Base-by-base conservation (phyloP, 75 land plant species). In the Pinus tabuliformis region DNA sequence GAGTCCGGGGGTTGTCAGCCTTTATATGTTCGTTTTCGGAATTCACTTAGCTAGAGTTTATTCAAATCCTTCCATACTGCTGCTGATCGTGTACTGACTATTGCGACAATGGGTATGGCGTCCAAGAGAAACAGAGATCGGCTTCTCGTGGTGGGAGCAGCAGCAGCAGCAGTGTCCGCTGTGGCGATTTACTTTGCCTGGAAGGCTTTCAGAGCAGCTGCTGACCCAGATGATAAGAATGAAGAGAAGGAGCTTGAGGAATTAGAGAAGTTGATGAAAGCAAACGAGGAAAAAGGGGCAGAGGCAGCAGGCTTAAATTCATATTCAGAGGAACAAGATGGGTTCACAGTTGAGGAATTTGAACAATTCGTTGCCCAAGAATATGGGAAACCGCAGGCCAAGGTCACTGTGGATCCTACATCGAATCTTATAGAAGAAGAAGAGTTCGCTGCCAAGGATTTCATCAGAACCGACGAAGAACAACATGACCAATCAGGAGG, bases 101-200 rank as follows among this genome's bases (percentile, higher is more conserved):
- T 8, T 49, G 54, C 54, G 54, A 9, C 7, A 33, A 33, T 33
- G 0, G 33, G 17, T 37, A 68, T 68, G 71, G 49, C 18, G 20
- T 68, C 52, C 49, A 68, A 68, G 11, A 68, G 49, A 20, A 68
- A 18, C 49, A 68, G 71, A 45, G 42, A 37, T 16, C 37, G 71
- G 71, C 71, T 68, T 68, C 16, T 68, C 71, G 8, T 68, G 13
- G 52, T 21, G 8, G 71, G 21, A 20, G 71, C 71, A 42, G 71
- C 71, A 20, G 71, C 71, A 18, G 52, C 71, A n/a, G 71, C 54
- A 49, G 54, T 49, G 54, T 68, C 71, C 9, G 71, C 12, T 8
- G 18, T 68, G 42, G 71, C 71, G 4, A 42, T 68, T 39, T 68
- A 68, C 49, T 68, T 68, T 42, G 49, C 71, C n/a, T 68, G 71